Conservation (phyloP, 1,139 yeast species). For the Lodderomyces pseudojiufengensis region DNA sequence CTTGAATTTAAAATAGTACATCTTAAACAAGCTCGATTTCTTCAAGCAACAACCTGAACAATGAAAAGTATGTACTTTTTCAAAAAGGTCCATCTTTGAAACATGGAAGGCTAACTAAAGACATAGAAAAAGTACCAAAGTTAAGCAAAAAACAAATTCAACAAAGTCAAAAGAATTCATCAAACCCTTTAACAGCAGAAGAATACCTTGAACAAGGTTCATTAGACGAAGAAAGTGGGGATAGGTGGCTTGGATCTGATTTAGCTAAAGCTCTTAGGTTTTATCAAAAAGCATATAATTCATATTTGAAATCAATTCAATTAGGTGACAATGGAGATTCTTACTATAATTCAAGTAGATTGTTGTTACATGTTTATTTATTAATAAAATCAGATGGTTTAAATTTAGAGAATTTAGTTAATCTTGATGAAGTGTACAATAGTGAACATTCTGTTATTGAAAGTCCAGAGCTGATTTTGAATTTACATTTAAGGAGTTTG, state of each 20-base stretch:
- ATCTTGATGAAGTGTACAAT: slow-evolving; percentile 39
- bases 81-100: too few species aligned
- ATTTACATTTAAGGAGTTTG: slow-evolving; percentile 38
- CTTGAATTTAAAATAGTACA: too few species aligned
- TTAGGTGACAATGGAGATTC: slow-evolving; percentile 26
- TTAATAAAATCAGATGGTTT: slow-evolving; percentile 37
- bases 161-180: neutral
- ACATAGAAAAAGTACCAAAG: slow-evolving; percentile 6
- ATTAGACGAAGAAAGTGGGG: slow-evolving; percentile 53
- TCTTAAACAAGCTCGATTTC: too few species aligned
- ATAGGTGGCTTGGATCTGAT: slow-evolving; percentile 56
- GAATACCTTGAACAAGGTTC: slow-evolving; percentile 49
- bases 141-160: slow-evolving; percentile 16
- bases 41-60: too few species aligned
- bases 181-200: slow-evolving; percentile 35
- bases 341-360: slow-evolving; percentile 46
- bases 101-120: too few species aligned
- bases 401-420: slow-evolving; percentile 30
- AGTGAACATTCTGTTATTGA: slow-evolving; percentile 36
- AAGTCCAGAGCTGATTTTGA: slow-evolving; percentile 28
- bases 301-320: slow-evolving; percentile 30
- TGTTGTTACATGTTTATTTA: slow-evolving; percentile 45
- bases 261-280: slow-evolving; percentile 50
- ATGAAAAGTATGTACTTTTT: too few species aligned
- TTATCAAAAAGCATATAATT: slow-evolving; percentile 45